Conservation (phyloP, 352 stramenopile genomes). For the Globisporangium recalcitrans region DNA sequence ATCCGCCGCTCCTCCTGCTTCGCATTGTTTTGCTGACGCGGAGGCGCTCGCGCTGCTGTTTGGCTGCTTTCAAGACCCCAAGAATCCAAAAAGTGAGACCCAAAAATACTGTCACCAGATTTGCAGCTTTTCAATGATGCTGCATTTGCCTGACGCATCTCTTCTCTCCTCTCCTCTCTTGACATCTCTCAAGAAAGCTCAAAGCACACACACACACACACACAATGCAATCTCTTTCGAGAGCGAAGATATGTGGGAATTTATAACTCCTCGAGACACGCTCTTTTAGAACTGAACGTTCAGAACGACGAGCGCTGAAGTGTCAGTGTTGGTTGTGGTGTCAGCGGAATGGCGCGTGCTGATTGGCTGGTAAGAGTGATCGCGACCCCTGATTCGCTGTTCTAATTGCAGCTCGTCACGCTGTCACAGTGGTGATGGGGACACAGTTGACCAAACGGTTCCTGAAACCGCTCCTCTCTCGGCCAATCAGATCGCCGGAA, state of each 20-base stretch:
- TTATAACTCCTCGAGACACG: neutral
- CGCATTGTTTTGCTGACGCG: conserved; percentile 1
- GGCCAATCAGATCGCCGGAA: neutral
- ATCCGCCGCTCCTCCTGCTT: neutral
- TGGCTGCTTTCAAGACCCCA: neutral
- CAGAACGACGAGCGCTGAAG: neutral
- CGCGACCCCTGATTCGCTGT: neutral
- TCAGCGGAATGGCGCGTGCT: neutral
- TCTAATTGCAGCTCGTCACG: neutral
- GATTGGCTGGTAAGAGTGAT: conserved; percentile 1
- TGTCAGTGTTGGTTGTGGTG: neutral
- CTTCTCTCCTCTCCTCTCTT: too few relatives aligned
- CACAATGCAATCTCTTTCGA: neutral
- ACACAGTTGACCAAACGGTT: neutral
- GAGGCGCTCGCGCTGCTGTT: conserved; percentile 3
- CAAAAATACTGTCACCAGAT: neutral
- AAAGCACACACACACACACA: too few relatives aligned
- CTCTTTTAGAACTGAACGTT: neutral
- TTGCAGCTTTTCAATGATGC: neutral
- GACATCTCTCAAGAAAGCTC: too few relatives aligned
- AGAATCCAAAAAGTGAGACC: neutral
- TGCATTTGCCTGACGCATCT: neutral
- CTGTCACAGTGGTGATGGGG: neutral
- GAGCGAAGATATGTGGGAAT: conserved; percentile 7
- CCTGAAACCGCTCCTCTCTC: neutral